Evolutionary conservation across 352 stramenopile genomes (phyloP), one percentile per base, ranked within the genome.

Genomic region (Pythium utonaiense): DNA sequence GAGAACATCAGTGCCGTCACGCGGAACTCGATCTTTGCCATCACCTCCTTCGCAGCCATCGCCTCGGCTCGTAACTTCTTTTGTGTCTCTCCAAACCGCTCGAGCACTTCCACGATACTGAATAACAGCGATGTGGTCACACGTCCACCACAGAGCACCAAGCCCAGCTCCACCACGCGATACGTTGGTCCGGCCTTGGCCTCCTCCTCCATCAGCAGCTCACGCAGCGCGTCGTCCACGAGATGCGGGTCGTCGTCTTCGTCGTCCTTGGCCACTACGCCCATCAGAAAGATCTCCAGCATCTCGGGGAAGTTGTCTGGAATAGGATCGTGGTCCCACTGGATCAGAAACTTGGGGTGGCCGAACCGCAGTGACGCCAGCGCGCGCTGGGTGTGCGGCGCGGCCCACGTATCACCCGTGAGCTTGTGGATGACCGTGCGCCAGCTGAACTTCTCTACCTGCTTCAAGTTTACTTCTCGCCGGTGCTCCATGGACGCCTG

Each of bases 271-370:
- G 42, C 33, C 12, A 16, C 36, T 0, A 66, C 42, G 16, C 60
- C 60, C 13, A 40, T 36, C 10, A 66, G 44, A n/a, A 66, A 50
- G 21, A 57, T 40, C 31, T 60, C 52, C 25, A 66, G 60, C 42
- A 66, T 55, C 3, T 40, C n/a, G 5, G 52, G 42, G 19, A 61
- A 57, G 24, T 66, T 55, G 16, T 66, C 51, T 0, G 60, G 60
- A 21, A 61, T 61, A 33, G 53, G 53, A 24, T 61, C 60, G 53
- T 61, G 60, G n/a, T 66, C 40, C 51, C 53, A 66, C 45, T 66
- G 51, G 52, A 66, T 42, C 14, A 66, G 60, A 14, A 66, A 66
- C 42, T 47, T 45, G 33, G 60, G 60, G 36, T 66, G 60, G 30
- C 40, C 27, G 51, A 47, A 66, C 44, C 60, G 60, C 31, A 66